phyloP scores from a whole-genome alignment of 2,329 filamentous ascomycete genomes.

The Saccharata proteae region DNA sequence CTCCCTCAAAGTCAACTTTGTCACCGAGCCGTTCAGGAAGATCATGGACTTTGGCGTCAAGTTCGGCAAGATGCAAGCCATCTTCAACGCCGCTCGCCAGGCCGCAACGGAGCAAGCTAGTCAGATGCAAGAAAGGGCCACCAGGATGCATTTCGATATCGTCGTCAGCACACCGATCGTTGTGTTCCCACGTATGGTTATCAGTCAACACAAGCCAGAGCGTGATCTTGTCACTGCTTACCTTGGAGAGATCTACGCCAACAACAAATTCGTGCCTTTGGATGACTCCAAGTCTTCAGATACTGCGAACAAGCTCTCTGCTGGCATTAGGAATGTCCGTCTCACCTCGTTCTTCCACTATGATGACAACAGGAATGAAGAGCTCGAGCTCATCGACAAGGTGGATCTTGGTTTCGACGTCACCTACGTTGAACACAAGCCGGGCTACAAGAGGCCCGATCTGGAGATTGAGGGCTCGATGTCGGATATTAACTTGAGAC shows the following conservation, averaged over 20 bases:
- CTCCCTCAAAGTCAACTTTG: slow-evolving; percentile 91
- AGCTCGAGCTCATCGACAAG: slow-evolving; percentile 92
- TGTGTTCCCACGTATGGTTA: slow-evolving; percentile 73
- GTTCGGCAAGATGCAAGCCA: slow-evolving; percentile 98
- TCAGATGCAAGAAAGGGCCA: slow-evolving; percentile 81
- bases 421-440: slow-evolving; percentile 77
- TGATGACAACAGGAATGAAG: slow-evolving; percentile 56
- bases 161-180: slow-evolving; percentile 91
- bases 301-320: slow-evolving; percentile 77
- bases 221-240: slow-evolving; percentile 85
- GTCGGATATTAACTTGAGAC: slow-evolving; percentile 80
- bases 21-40: slow-evolving; percentile 94
- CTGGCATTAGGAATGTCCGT: slow-evolving; percentile 83
- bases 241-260: slow-evolving; percentile 91
- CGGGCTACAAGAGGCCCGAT: slow-evolving; percentile 69
- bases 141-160: slow-evolving; percentile 87
- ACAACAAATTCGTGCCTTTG: slow-evolving; percentile 79
- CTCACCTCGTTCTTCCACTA: slow-evolving; percentile 87
- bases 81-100: slow-evolving; percentile 93
- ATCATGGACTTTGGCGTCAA: slow-evolving; percentile 97
- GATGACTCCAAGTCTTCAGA: slow-evolving; percentile 63
- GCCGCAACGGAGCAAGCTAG: slow-evolving; percentile 88
- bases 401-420: slow-evolving; percentile 90
- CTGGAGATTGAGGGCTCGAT: slow-evolving; percentile 83
- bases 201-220: slow-evolving; percentile 50